These are phyloP conservation scores for Deuterostichococcus epilithicus DNA, from an alignment of 139 green algal species.

Conservation along the genomic window DNA sequence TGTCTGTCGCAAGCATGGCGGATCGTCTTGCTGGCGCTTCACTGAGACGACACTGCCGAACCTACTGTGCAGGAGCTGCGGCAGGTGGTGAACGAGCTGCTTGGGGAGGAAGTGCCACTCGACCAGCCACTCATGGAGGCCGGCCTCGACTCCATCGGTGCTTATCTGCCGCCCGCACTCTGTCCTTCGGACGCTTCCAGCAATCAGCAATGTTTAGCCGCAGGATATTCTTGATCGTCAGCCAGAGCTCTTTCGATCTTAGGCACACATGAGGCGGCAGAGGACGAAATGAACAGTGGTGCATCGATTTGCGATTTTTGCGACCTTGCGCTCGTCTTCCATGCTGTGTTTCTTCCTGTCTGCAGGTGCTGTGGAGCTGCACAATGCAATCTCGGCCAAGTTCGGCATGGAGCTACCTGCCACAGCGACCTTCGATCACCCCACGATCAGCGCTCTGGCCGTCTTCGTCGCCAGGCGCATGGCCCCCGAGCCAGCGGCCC, in stretches of 20 bases:
- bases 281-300: neutral
- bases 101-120: constrained; percentile 3
- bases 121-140: constrained; percentile 40
- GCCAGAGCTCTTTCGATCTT: too few species aligned
- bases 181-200: too few species aligned
- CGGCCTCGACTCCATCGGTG: constrained; percentile 43
- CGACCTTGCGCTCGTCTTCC: neutral
- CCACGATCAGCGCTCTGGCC: constrained; percentile 43
- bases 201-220: too few species aligned
- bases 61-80: constrained; percentile 5
- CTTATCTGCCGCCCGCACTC: too few species aligned
- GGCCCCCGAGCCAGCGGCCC: too few species aligned
- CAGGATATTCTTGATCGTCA: too few species aligned
- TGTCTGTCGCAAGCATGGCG: too few species aligned
- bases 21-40: too few species aligned
- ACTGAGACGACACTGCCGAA: too few species aligned
- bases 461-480: constrained; percentile 12
- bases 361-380: constrained; percentile 31
- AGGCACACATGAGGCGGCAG: too few species aligned
- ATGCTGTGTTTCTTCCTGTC: neutral
- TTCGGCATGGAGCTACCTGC: constrained; percentile 40
- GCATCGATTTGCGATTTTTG: neutral
- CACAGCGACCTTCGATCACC: constrained; percentile 62
- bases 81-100: neutral
- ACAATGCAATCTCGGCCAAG: constrained; percentile 14